These are phyloP conservation scores for Pichia kluyveri DNA, from an alignment of 805 yeast genomes.

Conservation along the genomic window DNA sequence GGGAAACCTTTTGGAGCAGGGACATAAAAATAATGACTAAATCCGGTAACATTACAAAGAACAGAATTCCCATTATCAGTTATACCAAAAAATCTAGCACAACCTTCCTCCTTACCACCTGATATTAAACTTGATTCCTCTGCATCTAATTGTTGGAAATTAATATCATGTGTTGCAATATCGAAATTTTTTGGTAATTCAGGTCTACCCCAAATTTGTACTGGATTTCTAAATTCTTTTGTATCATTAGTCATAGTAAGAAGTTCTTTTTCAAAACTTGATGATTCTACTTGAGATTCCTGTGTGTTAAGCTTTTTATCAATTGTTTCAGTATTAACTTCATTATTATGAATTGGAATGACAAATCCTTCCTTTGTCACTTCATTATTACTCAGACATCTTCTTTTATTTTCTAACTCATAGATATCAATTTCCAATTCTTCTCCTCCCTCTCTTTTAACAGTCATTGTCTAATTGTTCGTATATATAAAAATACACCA, in stretches of 20 bases:
- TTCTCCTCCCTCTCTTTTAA: neutral
- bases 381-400: slow-evolving; percentile 6
- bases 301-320: slow-evolving; percentile 21
- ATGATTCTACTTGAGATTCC: slow-evolving; percentile 29
- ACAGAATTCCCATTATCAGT: slow-evolving; percentile 83
- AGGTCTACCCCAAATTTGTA: slow-evolving; percentile 44
- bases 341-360: slow-evolving; percentile 20
- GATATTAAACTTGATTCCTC: slow-evolving; percentile 55
- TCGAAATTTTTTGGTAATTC: slow-evolving; percentile 40
- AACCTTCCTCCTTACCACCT: slow-evolving; percentile 39
- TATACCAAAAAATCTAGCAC: slow-evolving; percentile 86
- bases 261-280: slow-evolving; percentile 46
- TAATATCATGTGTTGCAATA: slow-evolving; percentile 41
- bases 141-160: slow-evolving; percentile 90
- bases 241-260: slow-evolving; percentile 30
- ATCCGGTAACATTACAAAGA: slow-evolving; percentile 82
- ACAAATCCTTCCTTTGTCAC: slow-evolving; percentile 20
- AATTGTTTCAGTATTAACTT: slow-evolving; percentile 16
- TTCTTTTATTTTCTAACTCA: slow-evolving; percentile 7
- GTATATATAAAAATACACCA: too few relatives aligned
- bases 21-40: slow-evolving; percentile 81
- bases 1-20: slow-evolving; percentile 81
- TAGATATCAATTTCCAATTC: slow-evolving; percentile 2
- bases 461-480: neutral
- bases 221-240: slow-evolving; percentile 11